A percentile compares a stretch with the other conserved stretches of the same genome.
These are phyloP conservation scores for Plasmodium malariae DNA, from an alignment of 169 alveolate genomes.

Conservation along the genomic window DNA sequence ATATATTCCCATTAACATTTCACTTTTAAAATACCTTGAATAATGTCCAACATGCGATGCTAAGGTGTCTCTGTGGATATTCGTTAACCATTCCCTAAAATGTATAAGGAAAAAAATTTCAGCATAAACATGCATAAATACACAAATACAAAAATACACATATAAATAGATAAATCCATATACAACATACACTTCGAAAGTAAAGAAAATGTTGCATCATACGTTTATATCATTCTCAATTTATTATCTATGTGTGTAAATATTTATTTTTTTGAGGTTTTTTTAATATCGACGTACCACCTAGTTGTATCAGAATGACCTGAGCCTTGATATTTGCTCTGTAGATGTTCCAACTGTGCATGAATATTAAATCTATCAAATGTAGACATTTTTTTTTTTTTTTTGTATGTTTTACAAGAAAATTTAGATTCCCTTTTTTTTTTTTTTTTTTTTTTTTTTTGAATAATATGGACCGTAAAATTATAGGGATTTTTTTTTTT, in stretches of 20 bases:
- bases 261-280: neutral
- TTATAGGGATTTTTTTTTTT: neutral
- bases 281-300: constrained; percentile 85
- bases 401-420: constrained; percentile 1
- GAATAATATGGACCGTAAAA: too few species aligned
- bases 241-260: neutral
- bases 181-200: neutral
- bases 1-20: neutral
- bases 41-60: constrained; percentile 95
- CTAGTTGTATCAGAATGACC: constrained; percentile 94
- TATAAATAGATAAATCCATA: neutral
- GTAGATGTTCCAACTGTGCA: constrained; percentile 95
- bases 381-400: constrained; percentile 83
- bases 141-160: neutral
- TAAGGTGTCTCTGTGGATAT: constrained; percentile 93
- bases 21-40: constrained; percentile 80
- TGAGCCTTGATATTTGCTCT: constrained; percentile 96
- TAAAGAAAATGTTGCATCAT: neutral
- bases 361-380: constrained; percentile 92
- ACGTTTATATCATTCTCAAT: neutral
- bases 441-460: too few species aligned
- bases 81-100: constrained; percentile 93
- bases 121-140: neutral
- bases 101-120: neutral
- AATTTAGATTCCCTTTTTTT: neutral